phyloP scores from a whole-genome alignment of 495 filamentous ascomycete genomes.

The Podospora fimiseda region DNA sequence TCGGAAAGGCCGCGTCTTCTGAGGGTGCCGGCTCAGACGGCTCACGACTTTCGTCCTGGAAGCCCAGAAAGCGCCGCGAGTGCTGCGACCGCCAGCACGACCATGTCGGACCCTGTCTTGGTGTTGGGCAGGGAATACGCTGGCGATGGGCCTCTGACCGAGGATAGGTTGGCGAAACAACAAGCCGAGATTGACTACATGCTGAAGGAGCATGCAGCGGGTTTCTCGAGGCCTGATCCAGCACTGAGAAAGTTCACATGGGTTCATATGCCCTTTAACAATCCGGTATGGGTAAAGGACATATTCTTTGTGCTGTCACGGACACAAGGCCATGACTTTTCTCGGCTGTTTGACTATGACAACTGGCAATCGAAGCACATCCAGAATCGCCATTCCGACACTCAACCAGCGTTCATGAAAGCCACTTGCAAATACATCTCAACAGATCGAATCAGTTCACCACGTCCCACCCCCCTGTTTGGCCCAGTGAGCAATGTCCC shows the following conservation, averaged over 20 bases:
- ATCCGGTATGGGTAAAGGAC: slow-evolving; percentile 58
- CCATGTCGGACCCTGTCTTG: slow-evolving; percentile 25
- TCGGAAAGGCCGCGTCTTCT: slow-evolving; percentile 11
- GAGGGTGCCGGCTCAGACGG: slow-evolving; percentile 23
- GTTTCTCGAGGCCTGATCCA: slow-evolving; percentile 36
- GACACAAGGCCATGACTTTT: slow-evolving; percentile 30
- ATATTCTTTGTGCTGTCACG: slow-evolving; percentile 34
- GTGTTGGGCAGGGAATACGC: slow-evolving; percentile 2
- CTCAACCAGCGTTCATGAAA: slow-evolving; percentile 42
- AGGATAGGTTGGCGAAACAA: slow-evolving; percentile 14
- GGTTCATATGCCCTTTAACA: slow-evolving; percentile 62
- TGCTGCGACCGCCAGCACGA: slow-evolving; percentile 19
- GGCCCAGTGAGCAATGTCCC: slow-evolving; percentile 30
- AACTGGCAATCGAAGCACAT: slow-evolving; percentile 43
- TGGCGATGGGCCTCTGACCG: slow-evolving; percentile 5
- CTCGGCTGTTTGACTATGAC: slow-evolving; percentile 44
- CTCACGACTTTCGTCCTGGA: slow-evolving; percentile 22
- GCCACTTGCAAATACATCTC: slow-evolving; percentile 40
- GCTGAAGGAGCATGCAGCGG: slow-evolving; percentile 24
- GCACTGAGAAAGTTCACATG: slow-evolving; percentile 49
- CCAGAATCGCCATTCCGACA: slow-evolving; percentile 38
- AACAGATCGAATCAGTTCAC: slow-evolving; percentile 29
- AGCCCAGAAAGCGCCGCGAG: slow-evolving; percentile 25
- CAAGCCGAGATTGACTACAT: slow-evolving; percentile 10
- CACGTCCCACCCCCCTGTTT: slow-evolving; percentile 25